Evolutionary conservation across 2,329 filamentous ascomycete genomes (phyloP).

Genomic region (Emergomyces africanus): DNA sequence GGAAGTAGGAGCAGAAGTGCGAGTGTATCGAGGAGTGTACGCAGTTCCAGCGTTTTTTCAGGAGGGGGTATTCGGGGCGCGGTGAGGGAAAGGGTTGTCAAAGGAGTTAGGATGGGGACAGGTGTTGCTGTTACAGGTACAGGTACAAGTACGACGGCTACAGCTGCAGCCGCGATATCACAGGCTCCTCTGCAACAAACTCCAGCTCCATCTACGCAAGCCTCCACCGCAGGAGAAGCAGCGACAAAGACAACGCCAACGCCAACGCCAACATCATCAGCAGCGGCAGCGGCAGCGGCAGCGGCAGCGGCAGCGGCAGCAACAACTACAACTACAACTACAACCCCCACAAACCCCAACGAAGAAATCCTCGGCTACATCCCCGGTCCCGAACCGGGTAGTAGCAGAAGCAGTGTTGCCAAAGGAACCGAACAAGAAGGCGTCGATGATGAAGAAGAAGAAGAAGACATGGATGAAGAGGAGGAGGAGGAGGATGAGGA

Average conservation of each 20-base stretch:
- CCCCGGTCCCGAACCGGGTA: slow-evolving; percentile 11
- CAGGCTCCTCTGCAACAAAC: background rate
- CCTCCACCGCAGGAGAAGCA: background rate
- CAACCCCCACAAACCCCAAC: slow-evolving; percentile 7
- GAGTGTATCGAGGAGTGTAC: slow-evolving; percentile 12
- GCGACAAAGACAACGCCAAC: background rate
- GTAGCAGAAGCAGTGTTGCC: slow-evolving; percentile 8
- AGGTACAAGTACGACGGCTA: background rate
- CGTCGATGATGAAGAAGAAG: slow-evolving; percentile 16
- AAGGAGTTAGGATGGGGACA: background rate
- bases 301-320: background rate
- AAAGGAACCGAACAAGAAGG: slow-evolving; percentile 12
- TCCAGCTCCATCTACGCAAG: slow-evolving; percentile 7
- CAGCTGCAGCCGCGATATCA: background rate
- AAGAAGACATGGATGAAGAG: slow-evolving; percentile 16
- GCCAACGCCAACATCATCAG: slow-evolving; percentile 9
- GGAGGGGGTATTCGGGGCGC: slow-evolving; percentile 4
- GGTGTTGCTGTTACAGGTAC: background rate
- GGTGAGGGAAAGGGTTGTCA: background rate
- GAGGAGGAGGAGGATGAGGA: slow-evolving; percentile 25
- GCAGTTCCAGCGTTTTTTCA: slow-evolving; percentile 8
- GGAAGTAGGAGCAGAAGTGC: background rate
- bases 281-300: slow-evolving; percentile 8
- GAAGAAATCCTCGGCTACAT: slow-evolving; percentile 17
- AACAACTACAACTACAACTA: too few species aligned